Conservation (phyloP, 108 stramenopile genomes). For the Cyclotella distinguenda region DNA sequence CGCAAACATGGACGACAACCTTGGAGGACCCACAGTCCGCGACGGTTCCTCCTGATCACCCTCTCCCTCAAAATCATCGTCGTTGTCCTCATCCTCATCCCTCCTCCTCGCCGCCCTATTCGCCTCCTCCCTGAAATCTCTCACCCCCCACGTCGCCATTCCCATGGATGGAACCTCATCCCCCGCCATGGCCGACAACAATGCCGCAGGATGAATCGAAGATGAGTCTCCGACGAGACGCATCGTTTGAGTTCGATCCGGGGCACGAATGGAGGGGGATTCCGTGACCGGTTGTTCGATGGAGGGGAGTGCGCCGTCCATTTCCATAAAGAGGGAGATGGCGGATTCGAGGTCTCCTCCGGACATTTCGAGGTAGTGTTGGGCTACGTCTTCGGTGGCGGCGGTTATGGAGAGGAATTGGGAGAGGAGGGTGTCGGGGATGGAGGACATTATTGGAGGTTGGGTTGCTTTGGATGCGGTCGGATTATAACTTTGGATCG, state of each 20-base stretch:
- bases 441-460: no score
- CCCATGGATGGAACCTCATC: conserved; percentile 32
- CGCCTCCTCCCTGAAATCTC: conserved; percentile 45
- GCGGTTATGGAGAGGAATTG: conserved; percentile 82
- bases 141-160: conserved; percentile 15
- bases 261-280: conserved; percentile 57
- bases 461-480: no score
- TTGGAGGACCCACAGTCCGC: conserved; percentile 13
- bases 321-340: conserved; percentile 72
- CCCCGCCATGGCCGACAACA: conserved; percentile 38
- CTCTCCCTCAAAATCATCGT: conserved; percentile 26
- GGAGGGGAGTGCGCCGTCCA: conserved; percentile 21
- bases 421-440: conserved; percentile 39
- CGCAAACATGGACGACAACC: conserved; percentile 79
- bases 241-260: conserved; percentile 83
- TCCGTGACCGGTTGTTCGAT: neutral
- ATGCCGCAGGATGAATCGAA: conserved; percentile 16
- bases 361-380: conserved; percentile 82
- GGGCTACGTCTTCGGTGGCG: conserved; percentile 55
- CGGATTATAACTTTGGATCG: no score
- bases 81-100: conserved; percentile 24
- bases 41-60: conserved; percentile 6
- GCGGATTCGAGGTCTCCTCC: conserved; percentile 73
- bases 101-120: conserved; percentile 51
- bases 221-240: conserved; percentile 66